These are phyloP conservation scores for Exutisphaerella laricina DNA, from an alignment of 2,329 filamentous ascomycete genomes.

Conservation along the genomic window DNA sequence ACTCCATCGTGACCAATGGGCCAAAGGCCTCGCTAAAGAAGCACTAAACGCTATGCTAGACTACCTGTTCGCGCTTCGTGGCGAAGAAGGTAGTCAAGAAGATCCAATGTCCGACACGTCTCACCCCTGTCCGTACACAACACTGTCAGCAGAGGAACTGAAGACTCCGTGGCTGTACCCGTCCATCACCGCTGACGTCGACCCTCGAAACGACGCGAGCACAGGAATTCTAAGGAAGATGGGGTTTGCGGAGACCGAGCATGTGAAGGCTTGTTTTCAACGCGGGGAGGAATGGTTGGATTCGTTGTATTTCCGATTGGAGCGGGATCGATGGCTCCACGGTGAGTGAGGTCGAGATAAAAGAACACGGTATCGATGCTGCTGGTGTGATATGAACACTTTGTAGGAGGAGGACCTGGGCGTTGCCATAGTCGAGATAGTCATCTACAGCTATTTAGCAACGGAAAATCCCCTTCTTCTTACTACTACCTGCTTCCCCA, in stretches of 20 bases:
- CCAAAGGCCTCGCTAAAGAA: not conserved
- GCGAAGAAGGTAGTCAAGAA: too few relatives aligned
- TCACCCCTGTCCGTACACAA: not conserved
- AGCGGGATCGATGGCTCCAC: not conserved
- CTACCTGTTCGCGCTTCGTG: not conserved
- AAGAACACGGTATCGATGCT: too few relatives aligned
- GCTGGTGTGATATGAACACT: too few relatives aligned
- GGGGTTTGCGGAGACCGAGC: not conserved
- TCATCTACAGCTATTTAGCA: too few relatives aligned
- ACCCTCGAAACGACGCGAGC: not conserved
- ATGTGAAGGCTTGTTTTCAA: not conserved
- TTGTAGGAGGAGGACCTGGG: too few relatives aligned
- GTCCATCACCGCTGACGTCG: not conserved
- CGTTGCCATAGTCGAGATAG: too few relatives aligned
- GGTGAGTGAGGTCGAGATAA: not conserved
- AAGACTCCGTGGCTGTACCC: conserved; percentile 1
- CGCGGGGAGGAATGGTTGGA: not conserved
- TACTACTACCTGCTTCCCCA: too few relatives aligned
- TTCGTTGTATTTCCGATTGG: not conserved
- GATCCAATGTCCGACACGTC: not conserved
- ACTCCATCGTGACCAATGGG: not conserved
- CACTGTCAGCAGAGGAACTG: not conserved
- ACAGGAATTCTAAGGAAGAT: not conserved
- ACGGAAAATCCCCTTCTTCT: too few relatives aligned
- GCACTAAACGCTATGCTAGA: not conserved